Evolutionary conservation across 768 basidiomycete genomes (phyloP).

Genomic region (Suillus americanus): DNA sequence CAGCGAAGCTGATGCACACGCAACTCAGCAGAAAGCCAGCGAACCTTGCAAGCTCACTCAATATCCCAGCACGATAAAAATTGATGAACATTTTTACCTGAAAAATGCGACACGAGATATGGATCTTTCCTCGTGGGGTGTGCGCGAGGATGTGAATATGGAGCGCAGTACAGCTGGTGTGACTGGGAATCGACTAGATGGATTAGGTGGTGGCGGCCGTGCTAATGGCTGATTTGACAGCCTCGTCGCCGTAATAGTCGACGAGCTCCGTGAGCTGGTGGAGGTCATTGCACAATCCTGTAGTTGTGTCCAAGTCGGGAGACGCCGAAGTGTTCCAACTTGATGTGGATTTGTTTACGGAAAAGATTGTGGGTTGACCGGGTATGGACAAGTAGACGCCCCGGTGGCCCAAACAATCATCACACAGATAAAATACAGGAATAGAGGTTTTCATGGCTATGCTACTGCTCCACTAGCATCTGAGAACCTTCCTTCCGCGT

Average conservation of each 20-base stretch:
- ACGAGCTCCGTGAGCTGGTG: slow-evolving; percentile 49
- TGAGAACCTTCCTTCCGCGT: not conserved
- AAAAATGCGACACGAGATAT: slow-evolving; percentile 87
- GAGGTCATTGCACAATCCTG: slow-evolving; percentile 19
- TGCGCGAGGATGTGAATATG: slow-evolving; percentile 85
- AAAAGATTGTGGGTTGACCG: not conserved
- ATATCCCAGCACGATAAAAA: slow-evolving; percentile 2
- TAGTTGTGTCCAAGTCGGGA: not conserved
- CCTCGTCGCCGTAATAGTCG: slow-evolving; percentile 44
- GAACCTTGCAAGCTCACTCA: slow-evolving; percentile 48
- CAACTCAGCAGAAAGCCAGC: slow-evolving; percentile 83
- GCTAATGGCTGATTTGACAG: slow-evolving; percentile 26
- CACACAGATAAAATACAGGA: not conserved
- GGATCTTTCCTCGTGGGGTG: slow-evolving; percentile 77
- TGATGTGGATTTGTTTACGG: not conserved
- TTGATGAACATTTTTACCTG: slow-evolving; percentile 44
- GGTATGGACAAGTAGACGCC: slow-evolving; percentile 3
- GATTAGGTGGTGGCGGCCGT: slow-evolving; percentile 43
- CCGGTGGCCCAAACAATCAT: not conserved
- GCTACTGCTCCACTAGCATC: slow-evolving; percentile 2
- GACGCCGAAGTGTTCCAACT: not conserved
- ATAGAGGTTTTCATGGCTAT: not conserved
- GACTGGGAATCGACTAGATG: slow-evolving; percentile 70
- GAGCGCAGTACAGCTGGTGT: slow-evolving; percentile 80
- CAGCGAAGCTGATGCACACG: slow-evolving; percentile 73